These are phyloP conservation scores for Ogataea saltuana DNA, from an alignment of 805 yeast genomes.

Conservation along the genomic window DNA sequence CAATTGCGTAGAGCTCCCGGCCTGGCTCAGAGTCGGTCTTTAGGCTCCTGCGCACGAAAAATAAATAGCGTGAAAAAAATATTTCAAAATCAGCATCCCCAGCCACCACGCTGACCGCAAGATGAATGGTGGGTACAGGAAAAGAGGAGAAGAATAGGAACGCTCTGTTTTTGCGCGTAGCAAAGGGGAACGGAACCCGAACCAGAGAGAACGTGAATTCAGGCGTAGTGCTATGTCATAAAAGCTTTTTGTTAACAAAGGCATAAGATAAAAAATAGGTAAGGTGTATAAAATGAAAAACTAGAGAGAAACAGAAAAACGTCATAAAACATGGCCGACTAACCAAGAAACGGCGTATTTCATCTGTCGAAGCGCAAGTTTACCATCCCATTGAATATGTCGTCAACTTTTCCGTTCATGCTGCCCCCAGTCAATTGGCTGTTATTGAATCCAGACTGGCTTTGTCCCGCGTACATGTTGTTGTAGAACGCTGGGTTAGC, in stretches of 20 bases:
- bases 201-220: conserved; percentile 3
- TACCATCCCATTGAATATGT: conserved; percentile 32
- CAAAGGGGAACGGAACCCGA: no score
- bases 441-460: conserved; percentile 24
- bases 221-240: conserved; percentile 9
- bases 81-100: no score
- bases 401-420: conserved; percentile 26
- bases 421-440: conserved; percentile 33
- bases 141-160: no score
- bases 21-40: no score
- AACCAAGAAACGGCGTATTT: neutral
- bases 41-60: no score
- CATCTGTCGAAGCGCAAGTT: conserved; percentile 31
- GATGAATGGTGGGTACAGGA: no score
- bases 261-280: conserved; percentile 1
- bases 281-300: conserved; percentile 6
- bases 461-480: conserved; percentile 5
- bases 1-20: no score
- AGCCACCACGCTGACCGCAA: no score
- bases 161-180: no score
- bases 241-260: conserved; percentile 1
- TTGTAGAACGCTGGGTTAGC: conserved; percentile 15
- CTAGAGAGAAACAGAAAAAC: conserved; percentile 2
- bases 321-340: conserved; percentile 17
- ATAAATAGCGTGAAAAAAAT: no score